phyloP scores from a whole-genome alignment of 2,329 filamentous ascomycete genomes.

The Monosporascus cannonballus region DNA sequence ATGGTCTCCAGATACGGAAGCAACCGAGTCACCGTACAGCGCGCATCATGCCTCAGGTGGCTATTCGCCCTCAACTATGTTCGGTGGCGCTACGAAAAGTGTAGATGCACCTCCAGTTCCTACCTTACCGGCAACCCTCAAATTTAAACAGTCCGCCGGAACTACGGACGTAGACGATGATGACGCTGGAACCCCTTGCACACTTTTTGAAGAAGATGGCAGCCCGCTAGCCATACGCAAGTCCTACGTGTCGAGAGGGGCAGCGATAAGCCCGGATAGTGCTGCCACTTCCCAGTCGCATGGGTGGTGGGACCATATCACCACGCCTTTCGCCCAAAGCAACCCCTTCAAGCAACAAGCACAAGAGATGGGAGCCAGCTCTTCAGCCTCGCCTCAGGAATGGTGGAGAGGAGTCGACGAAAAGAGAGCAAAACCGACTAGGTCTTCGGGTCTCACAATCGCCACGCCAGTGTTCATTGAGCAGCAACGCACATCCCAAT shows the following conservation, averaged over 20 bases:
- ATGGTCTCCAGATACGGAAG: constrained; percentile 58
- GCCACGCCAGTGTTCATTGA: constrained; percentile 10
- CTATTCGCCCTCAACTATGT: constrained; percentile 51
- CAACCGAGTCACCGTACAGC: constrained; percentile 37
- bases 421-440: constrained; percentile 13
- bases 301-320: constrained; percentile 76
- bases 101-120: constrained; percentile 54
- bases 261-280: constrained; percentile 36
- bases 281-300: constrained; percentile 49
- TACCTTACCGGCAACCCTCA: constrained; percentile 42
- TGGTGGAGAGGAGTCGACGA: constrained; percentile 24
- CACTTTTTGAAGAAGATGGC: constrained; percentile 66
- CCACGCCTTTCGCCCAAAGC: constrained; percentile 57
- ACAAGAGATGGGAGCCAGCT: constrained; percentile 9
- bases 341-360: constrained; percentile 32
- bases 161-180: constrained; percentile 42
- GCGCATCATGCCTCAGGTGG: constrained; percentile 49
- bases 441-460: constrained; percentile 12
- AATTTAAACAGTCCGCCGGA: constrained; percentile 25
- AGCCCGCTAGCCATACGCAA: constrained; percentile 34
- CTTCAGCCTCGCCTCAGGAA: constrained; percentile 11
- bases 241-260: constrained; percentile 31
- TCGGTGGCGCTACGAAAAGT: constrained; percentile 16
- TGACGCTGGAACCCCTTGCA: constrained; percentile 47
- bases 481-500: constrained; percentile 13